Evolutionary conservation across 495 filamentous ascomycete species (phyloP).

Genomic region (Aspergillus heteromorphus): DNA sequence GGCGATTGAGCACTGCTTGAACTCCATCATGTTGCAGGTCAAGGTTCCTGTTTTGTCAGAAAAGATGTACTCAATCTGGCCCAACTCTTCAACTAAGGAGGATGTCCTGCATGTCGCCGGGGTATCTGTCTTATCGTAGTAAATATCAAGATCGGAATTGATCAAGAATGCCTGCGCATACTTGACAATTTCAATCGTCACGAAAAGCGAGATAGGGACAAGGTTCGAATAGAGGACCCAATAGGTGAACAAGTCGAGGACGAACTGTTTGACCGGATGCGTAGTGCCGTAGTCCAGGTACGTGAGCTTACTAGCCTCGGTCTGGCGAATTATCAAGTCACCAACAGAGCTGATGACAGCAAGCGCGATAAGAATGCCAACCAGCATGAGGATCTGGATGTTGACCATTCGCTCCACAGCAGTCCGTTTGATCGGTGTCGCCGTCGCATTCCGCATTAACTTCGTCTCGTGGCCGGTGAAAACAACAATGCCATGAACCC

Average conservation of each 20-base stretch:
- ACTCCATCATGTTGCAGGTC: conserved; percentile 99
- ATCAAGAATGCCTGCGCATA: conserved; percentile 97
- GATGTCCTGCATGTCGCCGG: conserved; percentile 94
- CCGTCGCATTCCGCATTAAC: conserved; percentile 97
- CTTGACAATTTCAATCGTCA: conserved; percentile 96
- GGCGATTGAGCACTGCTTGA: conserved; percentile 86
- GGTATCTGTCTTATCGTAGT: conserved; percentile 92
- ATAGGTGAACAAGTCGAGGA: conserved; percentile 93
- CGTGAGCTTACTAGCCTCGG: conserved; percentile 48
- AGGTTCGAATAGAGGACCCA: conserved; percentile 98
- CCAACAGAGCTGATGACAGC: conserved; percentile 88
- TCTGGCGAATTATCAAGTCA: conserved; percentile 73
- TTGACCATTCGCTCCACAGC: conserved; percentile 93
- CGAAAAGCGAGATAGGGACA: conserved; percentile 95
- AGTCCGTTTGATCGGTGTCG: conserved; percentile 94
- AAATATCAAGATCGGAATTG: conserved; percentile 96
- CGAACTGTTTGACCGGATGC: conserved; percentile 71
- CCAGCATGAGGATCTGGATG: conserved; percentile 83
- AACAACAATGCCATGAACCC: conserved; percentile 94
- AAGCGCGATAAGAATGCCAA: conserved; percentile 74
- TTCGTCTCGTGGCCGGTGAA: conserved; percentile 99
- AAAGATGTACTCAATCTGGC: conserved; percentile 98
- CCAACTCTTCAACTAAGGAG: conserved; percentile 92
- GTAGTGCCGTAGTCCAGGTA: conserved; percentile 65
- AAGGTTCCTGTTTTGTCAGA: conserved; percentile 99